Evolutionary conservation across 768 basidiomycete genomes (phyloP).

Genomic region (Lenzites betulinus): DNA sequence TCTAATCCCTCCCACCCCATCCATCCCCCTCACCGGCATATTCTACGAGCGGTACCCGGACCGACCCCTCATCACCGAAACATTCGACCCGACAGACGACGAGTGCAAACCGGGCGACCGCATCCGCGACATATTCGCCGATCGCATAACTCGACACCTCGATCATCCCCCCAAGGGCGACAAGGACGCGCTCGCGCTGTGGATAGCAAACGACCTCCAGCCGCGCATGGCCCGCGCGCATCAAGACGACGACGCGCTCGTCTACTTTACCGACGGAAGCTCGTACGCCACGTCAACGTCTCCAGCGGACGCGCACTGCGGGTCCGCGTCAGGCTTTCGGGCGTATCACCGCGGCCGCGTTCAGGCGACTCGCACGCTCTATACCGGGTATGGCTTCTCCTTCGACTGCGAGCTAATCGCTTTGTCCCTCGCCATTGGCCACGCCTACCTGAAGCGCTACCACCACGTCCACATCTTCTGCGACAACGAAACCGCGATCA

Average conservation of each 20-base stretch:
- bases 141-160: too few species aligned
- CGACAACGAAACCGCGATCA: not conserved
- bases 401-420: not conserved
- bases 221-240: not conserved
- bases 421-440: not conserved
- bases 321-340: not conserved
- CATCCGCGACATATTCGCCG: too few species aligned
- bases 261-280: not conserved
- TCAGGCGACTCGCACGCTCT: not conserved
- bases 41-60: too few species aligned
- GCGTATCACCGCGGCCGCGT: not conserved
- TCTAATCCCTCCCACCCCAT: too few species aligned
- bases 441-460: not conserved
- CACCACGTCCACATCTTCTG: not conserved
- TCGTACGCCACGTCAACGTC: not conserved
- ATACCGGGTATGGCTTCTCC: not conserved
- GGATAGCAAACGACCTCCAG: not conserved
- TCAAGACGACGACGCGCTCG: not conserved
- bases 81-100: too few species aligned
- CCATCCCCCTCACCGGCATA: too few species aligned
- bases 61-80: too few species aligned
- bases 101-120: too few species aligned
- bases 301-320: too few species aligned
- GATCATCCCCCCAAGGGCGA: too few species aligned
- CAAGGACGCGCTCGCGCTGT: too few species aligned